A percentile compares a stretch with the other conserved stretches of the same genome.
phyloP scores from a whole-genome alignment of 1,284 basidiomycete genomes.

The Pascua sp. region DNA sequence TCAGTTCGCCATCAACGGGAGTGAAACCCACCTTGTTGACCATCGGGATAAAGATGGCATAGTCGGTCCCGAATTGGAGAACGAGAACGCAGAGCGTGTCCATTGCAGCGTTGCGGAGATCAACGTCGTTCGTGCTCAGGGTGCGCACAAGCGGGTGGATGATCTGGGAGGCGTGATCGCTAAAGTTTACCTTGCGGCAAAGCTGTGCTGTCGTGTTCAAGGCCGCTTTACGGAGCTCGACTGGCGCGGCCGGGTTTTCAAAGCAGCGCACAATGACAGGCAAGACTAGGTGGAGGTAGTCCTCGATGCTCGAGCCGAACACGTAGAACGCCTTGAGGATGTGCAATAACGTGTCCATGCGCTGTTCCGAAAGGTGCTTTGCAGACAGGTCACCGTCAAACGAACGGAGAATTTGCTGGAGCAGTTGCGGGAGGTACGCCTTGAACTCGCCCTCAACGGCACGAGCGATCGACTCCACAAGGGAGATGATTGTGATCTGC shows the following conservation, averaged over 20 bases:
- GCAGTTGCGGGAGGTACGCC: conserved; percentile 87
- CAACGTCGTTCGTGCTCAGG: conserved; percentile 69
- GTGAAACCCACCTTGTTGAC: conserved; percentile 74
- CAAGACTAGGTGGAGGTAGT: conserved; percentile 94
- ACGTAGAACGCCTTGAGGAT: conserved; percentile 75
- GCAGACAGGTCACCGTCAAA: conserved; percentile 74
- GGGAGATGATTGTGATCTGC: conserved; percentile 86
- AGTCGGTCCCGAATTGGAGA: conserved; percentile 90
- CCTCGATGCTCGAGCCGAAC: conserved; percentile 95
- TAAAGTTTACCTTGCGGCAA: conserved; percentile 92
- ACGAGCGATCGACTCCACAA: conserved; percentile 92
- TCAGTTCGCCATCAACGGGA: neutral
- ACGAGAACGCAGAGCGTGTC: conserved; percentile 90
- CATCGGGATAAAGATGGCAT: conserved; percentile 94
- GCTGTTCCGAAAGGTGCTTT: conserved; percentile 60
- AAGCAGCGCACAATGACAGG: conserved; percentile 91
- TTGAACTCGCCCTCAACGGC: conserved; percentile 98
- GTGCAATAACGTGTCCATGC: conserved; percentile 86
- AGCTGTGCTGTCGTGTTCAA: conserved; percentile 89
- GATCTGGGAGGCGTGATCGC: conserved; percentile 96
- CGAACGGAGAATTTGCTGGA: conserved; percentile 82
- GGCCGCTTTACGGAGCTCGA: conserved; percentile 76
- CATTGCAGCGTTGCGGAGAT: conserved; percentile 82
- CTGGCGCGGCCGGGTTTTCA: conserved; percentile 74
- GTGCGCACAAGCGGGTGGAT: conserved; percentile 93